Evolutionary conservation across 1,284 basidiomycete species (phyloP), one percentile per base, ranked within the genome.

Genomic region (Serendipita sp.): DNA sequence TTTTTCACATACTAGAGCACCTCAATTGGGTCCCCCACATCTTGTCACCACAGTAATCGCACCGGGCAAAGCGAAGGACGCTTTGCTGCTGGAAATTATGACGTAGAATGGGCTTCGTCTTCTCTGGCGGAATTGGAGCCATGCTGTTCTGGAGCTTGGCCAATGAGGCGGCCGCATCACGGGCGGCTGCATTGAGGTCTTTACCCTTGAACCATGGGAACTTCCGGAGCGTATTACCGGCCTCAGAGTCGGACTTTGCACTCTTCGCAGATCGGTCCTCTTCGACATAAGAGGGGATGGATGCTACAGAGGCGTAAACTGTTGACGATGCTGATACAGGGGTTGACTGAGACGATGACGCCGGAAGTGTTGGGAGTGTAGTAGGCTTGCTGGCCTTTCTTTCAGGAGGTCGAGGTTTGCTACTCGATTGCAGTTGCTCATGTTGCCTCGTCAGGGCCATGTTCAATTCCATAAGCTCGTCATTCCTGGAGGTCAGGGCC

Each of bases 1-100:
- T 43, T 60, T 34, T 64, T 58, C 4, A 78, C 87, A 72, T 69
- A 92, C 93, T 79, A 65, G 85, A 82, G 72, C 95, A 99, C 38
- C 91, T 85, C 64, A 93, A 79, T 72, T 93, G 91, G 43, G 94
- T 85, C 3, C 95, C 95, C 93, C 94, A 99, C 86, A 99, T 87
- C 78, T 97, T 99, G 71, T 98, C 96, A 44, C 87, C 87, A 72
- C 95, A 99, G 64, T 95, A 87, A 70, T 98, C 93, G 72, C 95
- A 99, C 53, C 91, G 80, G 15, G 91, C 87, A 63, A 96, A 90
- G 38, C 93, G 82, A 65, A 99, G 77, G 26, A 93, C 83, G 70
- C 87, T 95, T 69, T 92, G 79, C 66, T 90, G 91, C 72, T 93
- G 89, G 79, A 98, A 98, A 65, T 82, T 81, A 72, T 99, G 95